phyloP scores from a whole-genome alignment of 108 stramenopile genomes.

The Stephanodiscus triporus region DNA sequence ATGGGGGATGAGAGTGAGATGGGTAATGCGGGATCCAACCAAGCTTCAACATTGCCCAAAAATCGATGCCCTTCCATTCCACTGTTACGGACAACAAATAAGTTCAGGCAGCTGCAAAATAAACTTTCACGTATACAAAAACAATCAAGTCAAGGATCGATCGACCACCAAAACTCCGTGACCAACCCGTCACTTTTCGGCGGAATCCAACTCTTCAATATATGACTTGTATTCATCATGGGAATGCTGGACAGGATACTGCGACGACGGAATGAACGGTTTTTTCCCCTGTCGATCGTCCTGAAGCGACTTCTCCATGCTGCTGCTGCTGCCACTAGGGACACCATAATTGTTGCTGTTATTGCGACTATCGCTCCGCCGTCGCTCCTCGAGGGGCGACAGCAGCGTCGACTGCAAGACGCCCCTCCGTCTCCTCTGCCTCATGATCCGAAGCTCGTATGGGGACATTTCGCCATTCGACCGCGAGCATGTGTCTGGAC shows the following conservation, averaged over 20 bases:
- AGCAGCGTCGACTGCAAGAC: background rate
- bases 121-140: background rate
- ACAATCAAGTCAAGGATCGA: background rate
- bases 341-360: background rate
- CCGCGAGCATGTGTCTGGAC: conserved; percentile 19
- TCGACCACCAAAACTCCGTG: background rate
- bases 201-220: background rate
- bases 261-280: background rate
- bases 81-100: background rate
- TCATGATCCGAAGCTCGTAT: conserved; percentile 15
- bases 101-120: no score
- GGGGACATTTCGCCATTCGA: background rate
- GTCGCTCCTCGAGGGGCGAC: background rate
- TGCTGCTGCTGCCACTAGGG: background rate
- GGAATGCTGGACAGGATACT: background rate
- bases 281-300: background rate
- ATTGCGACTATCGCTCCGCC: background rate
- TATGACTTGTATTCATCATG: background rate
- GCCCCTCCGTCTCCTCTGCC: conserved; percentile 22
- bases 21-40: background rate
- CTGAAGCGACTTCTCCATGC: background rate
- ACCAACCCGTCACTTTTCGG: background rate
- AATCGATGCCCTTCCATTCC: background rate
- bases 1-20: background rate
- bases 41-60: background rate